Evolutionary conservation across 805 yeast species (phyloP).

Genomic region (Hyphopichia homilentoma): DNA sequence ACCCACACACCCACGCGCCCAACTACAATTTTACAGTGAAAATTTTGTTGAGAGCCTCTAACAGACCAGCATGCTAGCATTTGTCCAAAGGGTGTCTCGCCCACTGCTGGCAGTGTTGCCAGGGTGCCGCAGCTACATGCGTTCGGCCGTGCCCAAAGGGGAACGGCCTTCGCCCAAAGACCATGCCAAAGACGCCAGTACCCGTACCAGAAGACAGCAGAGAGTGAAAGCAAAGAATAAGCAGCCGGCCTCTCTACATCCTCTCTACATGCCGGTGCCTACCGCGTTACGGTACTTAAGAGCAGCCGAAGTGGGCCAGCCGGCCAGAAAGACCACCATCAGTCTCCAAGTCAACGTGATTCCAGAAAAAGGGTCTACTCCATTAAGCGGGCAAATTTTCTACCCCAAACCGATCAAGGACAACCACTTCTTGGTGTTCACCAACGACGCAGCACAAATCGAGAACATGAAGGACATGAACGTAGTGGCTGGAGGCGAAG

Average conservation of each 20-base stretch:
- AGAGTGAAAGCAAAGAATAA: conserved; percentile 20
- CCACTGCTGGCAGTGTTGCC: too few species aligned
- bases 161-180: conserved; percentile 2
- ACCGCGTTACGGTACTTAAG: conserved; percentile 74
- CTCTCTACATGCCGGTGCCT: conserved; percentile 68
- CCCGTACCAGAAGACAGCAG: conserved; percentile 20
- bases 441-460: conserved; percentile 50
- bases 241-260: conserved; percentile 44
- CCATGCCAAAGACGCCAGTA: conserved; percentile 15
- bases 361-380: conserved; percentile 74
- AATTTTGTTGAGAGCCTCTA: too few species aligned
- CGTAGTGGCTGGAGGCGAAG: conserved; percentile 63
- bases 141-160: not conserved
- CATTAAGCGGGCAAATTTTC: conserved; percentile 64
- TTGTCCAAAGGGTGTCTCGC: too few species aligned
- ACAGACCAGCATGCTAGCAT: too few species aligned
- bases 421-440: conserved; percentile 65
- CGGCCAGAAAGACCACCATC: conserved; percentile 66
- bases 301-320: conserved; percentile 88
- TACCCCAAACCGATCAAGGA: conserved; percentile 72
- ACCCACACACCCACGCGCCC: too few species aligned
- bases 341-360: conserved; percentile 57
- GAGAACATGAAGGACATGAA: conserved; percentile 47
- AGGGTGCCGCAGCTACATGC: too few species aligned
- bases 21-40: too few species aligned